These are phyloP conservation scores for Zarea fungicola DNA, from an alignment of 2,329 filamentous ascomycete species.

Conservation along the genomic window DNA sequence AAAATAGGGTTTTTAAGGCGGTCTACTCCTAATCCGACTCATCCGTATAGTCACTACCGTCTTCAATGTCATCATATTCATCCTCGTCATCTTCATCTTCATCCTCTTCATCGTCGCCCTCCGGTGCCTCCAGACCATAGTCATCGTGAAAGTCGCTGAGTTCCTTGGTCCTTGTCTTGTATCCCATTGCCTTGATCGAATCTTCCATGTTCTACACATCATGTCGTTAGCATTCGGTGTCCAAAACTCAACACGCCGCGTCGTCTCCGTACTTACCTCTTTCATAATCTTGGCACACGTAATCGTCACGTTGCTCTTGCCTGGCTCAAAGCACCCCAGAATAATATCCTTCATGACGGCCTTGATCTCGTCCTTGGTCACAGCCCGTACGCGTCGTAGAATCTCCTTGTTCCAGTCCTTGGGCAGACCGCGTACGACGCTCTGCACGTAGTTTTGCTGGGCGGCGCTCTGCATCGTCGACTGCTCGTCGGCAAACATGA, in stretches of 20 bases:
- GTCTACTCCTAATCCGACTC: slow-evolving; percentile 26
- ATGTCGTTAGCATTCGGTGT: slow-evolving; percentile 15
- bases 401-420: slow-evolving; percentile 74
- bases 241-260: no score
- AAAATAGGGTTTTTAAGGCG: slow-evolving; percentile 16
- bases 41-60: slow-evolving; percentile 23
- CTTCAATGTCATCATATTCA: slow-evolving; percentile 42
- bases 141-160: slow-evolving; percentile 82
- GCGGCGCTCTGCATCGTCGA: slow-evolving; percentile 79
- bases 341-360: slow-evolving; percentile 69
- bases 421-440: slow-evolving; percentile 70
- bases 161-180: slow-evolving; percentile 68
- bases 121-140: slow-evolving; percentile 69
- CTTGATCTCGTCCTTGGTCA: slow-evolving; percentile 72
- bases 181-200: slow-evolving; percentile 69
- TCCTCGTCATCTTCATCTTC: slow-evolving; percentile 54
- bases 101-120: slow-evolving; percentile 55
- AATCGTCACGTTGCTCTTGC: slow-evolving; percentile 77
- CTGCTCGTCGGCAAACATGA: slow-evolving; percentile 81
- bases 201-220: slow-evolving; percentile 62
- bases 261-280: slow-evolving; percentile 54
- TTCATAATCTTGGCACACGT: slow-evolving; percentile 83
- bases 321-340: slow-evolving; percentile 72
- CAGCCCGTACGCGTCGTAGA: slow-evolving; percentile 69
- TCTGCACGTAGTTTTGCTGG: slow-evolving; percentile 73